phyloP scores from a whole-genome alignment of 257 asterid species.

The Solanum piurae region DNA sequence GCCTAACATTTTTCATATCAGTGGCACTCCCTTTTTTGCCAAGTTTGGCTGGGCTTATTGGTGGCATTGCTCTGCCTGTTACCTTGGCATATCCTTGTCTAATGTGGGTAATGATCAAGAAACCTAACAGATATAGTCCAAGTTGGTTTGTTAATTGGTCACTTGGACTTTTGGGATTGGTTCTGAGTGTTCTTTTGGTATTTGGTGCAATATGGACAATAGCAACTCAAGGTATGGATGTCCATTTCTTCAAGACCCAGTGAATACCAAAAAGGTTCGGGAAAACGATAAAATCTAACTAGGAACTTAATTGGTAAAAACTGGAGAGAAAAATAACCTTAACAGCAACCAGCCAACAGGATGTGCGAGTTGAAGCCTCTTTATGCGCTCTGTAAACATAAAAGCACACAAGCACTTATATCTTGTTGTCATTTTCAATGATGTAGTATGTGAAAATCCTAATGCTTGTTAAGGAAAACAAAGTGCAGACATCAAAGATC shows the following conservation, averaged over 20 bases:
- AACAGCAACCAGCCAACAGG: background rate
- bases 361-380: background rate
- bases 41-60: constrained; percentile 64
- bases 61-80: constrained; percentile 70
- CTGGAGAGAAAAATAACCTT: background rate
- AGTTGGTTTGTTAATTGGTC: constrained; percentile 70
- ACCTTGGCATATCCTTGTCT: constrained; percentile 87
- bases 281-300: background rate
- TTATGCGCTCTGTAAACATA: background rate
- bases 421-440: background rate
- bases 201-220: constrained; percentile 71
- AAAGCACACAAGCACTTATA: background rate
- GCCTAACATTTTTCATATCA: constrained; percentile 65
- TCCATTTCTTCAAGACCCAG: constrained; percentile 68
- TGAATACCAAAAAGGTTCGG: constrained; percentile 1
- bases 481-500: background rate
- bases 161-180: constrained; percentile 60
- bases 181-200: constrained; percentile 45
- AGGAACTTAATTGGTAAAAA: background rate
- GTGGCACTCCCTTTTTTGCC: constrained; percentile 77
- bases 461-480: background rate
- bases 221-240: constrained; percentile 50
- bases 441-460: background rate
- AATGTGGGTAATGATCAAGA: constrained; percentile 66
- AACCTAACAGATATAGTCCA: constrained; percentile 33